Base-by-base conservation (phyloP, 345 rosid genomes). In the rapeseed (Brassica napus) region DNA sequence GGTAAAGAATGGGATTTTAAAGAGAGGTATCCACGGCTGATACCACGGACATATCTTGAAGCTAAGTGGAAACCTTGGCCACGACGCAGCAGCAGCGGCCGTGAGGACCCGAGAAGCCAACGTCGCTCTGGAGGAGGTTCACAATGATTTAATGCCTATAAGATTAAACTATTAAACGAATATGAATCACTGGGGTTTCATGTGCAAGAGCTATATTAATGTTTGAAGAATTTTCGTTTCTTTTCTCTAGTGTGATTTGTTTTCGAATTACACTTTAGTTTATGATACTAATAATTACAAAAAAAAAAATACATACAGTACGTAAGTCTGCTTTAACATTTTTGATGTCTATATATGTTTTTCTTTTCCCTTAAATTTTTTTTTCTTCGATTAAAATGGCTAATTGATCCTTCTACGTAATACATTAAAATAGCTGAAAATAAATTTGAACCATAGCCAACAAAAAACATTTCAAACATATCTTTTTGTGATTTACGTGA, bases 61-160 rank as follows among this genome's bases (percentile, higher is more conserved):
- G 82, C 66, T 18, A 68, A 49, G 52, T 79, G 82, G 82, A 79
- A 79, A 26, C 75, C 79, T 0, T 79, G 82, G 82, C 79, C 82
- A 6, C 49, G 74, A n/a, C 79, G 79, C 70, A 52, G 59, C 16
- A 28, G 62, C 4, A 24, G n/a, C 0, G 55, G 18, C 54, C 44
- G 63, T 49, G 34, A 2, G n/a, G n/a, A 4, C 1, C 3, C 21
- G 28, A 57, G 42, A 57, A 65, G 34, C 15, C 37, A 68, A 66
- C 34, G 63, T 73, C 64, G 63, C 30, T 61, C 60, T 2, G 72
- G 57, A 3, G 72, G 57, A 3, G 71, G 60, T 74, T 79, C 79
- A 69, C 60, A 32, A 21, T 79, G 69, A 79, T 73, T 44, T 31
- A 71, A 66, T 44, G 69, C 59, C 31, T 34, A 72, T 78, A 58